Conservation (phyloP, 805 yeast genomes). For the Candida vartiovaarae region DNA sequence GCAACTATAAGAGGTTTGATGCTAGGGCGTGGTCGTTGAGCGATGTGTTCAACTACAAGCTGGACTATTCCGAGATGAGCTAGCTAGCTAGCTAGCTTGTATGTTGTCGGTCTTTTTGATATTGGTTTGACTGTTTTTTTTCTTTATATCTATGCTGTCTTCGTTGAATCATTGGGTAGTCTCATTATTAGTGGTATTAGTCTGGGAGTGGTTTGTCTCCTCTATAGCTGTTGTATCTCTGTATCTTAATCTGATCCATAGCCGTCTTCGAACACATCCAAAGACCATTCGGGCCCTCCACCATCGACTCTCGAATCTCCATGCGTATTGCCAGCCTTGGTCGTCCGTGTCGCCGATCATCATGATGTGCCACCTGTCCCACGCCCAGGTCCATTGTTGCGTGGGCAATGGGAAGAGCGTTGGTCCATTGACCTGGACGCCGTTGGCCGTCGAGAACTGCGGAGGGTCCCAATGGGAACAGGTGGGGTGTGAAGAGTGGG, state of each 20-base stretch:
- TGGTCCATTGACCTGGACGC: constrained; percentile 17
- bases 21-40: constrained; percentile 16
- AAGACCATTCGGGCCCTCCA: constrained; percentile 51
- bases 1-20: constrained; percentile 18
- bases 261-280: constrained; percentile 56
- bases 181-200: no score
- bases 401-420: constrained; percentile 40
- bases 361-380: constrained; percentile 68
- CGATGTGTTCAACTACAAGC: constrained; percentile 12
- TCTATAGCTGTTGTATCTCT: no score
- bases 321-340: constrained; percentile 76
- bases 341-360: constrained; percentile 69
- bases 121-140: neutral
- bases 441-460: constrained; percentile 9
- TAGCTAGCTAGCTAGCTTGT: neutral
- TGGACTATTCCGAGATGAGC: constrained; percentile 9
- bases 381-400: constrained; percentile 56
- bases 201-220: no score
- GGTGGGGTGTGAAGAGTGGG: constrained; percentile 40
- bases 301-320: constrained; percentile 35
- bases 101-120: neutral
- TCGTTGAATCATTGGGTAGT: no score
- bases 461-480: constrained; percentile 44
- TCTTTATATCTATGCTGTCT: neutral
- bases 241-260: constrained; percentile 45